These are phyloP conservation scores for Ophiostoma ips DNA, from an alignment of 2,329 filamentous ascomycete species.

Conservation along the genomic window DNA sequence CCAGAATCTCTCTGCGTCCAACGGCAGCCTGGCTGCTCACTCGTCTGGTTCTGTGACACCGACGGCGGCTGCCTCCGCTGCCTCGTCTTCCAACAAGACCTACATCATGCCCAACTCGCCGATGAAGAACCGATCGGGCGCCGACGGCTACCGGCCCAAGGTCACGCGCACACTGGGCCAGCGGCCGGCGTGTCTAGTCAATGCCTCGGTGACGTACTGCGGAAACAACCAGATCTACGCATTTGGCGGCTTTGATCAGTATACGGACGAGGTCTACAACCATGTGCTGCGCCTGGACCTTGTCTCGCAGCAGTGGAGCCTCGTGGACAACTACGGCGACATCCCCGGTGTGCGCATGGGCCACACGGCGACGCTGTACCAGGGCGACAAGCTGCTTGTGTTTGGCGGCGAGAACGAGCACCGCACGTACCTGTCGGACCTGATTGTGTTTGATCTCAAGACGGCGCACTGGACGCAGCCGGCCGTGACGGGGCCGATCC, in stretches of 20 bases:
- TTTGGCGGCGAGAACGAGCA: constrained; percentile 98
- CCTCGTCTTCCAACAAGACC: constrained; percentile 56
- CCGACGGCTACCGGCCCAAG: constrained; percentile 70
- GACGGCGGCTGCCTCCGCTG: constrained; percentile 24
- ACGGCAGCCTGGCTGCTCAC: neutral
- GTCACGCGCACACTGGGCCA: constrained; percentile 67
- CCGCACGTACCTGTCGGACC: constrained; percentile 83
- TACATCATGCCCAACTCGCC: constrained; percentile 88
- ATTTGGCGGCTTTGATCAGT: constrained; percentile 96
- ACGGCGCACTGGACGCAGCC: constrained; percentile 94
- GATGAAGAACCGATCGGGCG: constrained; percentile 39
- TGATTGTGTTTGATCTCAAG: constrained; percentile 90
- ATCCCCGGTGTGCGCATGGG: constrained; percentile 96
- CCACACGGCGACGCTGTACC: constrained; percentile 87
- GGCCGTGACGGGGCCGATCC: constrained; percentile 67
- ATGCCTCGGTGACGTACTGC: constrained; percentile 97
- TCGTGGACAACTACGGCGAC: constrained; percentile 97
- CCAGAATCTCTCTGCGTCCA: too few relatives aligned
- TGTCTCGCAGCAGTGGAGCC: constrained; percentile 76
- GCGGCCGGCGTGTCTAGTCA: constrained; percentile 86
- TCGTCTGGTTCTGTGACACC: constrained; percentile 22
- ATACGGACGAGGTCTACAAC: constrained; percentile 98
- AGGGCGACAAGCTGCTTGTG: constrained; percentile 88
- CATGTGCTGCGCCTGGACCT: constrained; percentile 86
- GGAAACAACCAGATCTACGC: constrained; percentile 96